Percentiles rank a stretch among this genome's conserved stretches.
Evolutionary conservation across 805 yeast species (phyloP).

Genomic region (Kodamaea lidongshanica): DNA sequence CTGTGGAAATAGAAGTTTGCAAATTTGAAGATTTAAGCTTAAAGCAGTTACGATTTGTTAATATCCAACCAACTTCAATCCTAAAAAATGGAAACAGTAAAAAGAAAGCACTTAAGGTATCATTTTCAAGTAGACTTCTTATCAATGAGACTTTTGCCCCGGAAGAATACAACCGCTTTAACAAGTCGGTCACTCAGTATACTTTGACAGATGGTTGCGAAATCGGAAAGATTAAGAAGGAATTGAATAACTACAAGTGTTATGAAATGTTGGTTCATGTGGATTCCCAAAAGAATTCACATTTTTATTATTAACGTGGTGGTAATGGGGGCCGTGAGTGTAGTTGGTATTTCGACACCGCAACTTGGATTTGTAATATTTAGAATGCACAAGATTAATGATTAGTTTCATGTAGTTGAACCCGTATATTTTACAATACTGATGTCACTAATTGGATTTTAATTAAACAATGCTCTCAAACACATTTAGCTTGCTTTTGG

Average conservation of each 20-base stretch:
- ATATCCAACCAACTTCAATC: conserved; percentile 3
- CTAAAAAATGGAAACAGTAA: conserved; percentile 2
- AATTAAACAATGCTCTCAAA: no score
- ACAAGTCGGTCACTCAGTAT: conserved; percentile 46
- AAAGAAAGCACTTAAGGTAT: conserved; percentile 18
- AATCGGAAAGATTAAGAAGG: conserved; percentile 53
- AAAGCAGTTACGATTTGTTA: not conserved
- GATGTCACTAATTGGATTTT: no score
- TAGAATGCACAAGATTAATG: conserved; percentile 2
- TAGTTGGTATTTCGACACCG: no score
- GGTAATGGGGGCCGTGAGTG: no score
- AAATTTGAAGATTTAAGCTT: conserved; percentile 24
- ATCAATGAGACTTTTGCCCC: conserved; percentile 51
- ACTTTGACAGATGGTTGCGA: conserved; percentile 44
- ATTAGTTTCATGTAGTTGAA: not conserved
- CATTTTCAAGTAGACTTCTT: conserved; percentile 42
- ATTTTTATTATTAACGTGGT: conserved; percentile 44
- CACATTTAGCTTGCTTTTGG: no score
- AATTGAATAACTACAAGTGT: conserved; percentile 58
- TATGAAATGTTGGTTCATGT: conserved; percentile 66
- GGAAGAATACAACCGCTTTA: conserved; percentile 48
- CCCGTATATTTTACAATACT: conserved; percentile 2
- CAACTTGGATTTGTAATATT: conserved; percentile 2
- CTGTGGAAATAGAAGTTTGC: conserved; percentile 23
- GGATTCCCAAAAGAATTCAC: conserved; percentile 54